Base-by-base conservation (phyloP, 176 grass and related monocot species). In the Carex kokanica region DNA sequence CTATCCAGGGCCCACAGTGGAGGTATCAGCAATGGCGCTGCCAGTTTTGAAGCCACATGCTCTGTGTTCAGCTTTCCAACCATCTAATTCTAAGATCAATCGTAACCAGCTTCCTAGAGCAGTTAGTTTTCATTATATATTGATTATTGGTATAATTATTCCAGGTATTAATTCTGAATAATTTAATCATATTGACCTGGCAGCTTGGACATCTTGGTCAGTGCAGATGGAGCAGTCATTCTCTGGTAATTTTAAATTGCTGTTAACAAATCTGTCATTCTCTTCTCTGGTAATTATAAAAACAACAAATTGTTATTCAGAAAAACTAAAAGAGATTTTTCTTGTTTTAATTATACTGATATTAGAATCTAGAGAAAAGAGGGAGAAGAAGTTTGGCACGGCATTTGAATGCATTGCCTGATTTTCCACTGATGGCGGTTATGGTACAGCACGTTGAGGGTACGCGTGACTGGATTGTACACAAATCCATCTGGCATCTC, bases 401-500 rank as follows among this genome's bases (percentile, higher is more conserved):
- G 84, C 91, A 91, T 85, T 52, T 82, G 61, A 84, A 87, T 31
- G 92, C 92, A 12, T 80, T 91, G 45, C 95, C 95, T 32, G 91
- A 93, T 84, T 90, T 90, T 81, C 91, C 95, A 56, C 87, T 98
- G 83, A 93, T 98, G 95, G 92, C 80, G 38, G 66, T 87, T 78
- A 98, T 98, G 89, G 79, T 93, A 64, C 90, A 98, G 18, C 95
- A 98, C 38, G 95, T 94, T 3, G 86, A 81, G 3, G 49, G 62
- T 8, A 86, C 87, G 64, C 80, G 92, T 64, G 92, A 98, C 84
- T 98, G 86, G 78, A 78, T 95, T 52, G 95, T 98, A 23, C 82
- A 85, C 90, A 95, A 98, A 65, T 93, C 92, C 15, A 90, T 95
- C 77, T 98, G 89, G 89, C 95, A 98, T 74, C 86, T 98, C 87